Base-by-base conservation (phyloP, 2,329 filamentous ascomycete species). In the Ophiostoma novo-ulmi region DNA sequence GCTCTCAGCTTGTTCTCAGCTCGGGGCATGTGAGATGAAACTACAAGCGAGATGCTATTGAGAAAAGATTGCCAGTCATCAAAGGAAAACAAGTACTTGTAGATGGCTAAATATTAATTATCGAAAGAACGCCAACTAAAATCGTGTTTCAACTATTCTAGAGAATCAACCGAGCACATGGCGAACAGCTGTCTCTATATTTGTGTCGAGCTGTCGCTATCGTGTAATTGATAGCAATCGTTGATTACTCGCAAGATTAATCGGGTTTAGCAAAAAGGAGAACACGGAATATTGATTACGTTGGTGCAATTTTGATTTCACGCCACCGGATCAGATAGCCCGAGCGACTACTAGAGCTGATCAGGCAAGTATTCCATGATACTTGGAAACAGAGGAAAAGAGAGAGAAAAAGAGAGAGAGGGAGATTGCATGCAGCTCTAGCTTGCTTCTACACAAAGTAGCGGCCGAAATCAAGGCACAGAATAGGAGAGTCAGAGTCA, bases 241-340 rank as follows among this genome's bases (percentile, higher is more conserved):
- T 48, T 0, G 44, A 7, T 20, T 8, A 4, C 44, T 20, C 3
- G 31, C 31, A 20, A 48, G 17, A 48, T 5, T 5, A 48, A 17
- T 48, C 44, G 44, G 44, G 0, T 20, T 8, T 39, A n/a, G 44
- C 44, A 48, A n/a, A 48, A 20, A 48, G 44, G 44, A n/a, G 44
- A 20, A 48, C 10, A 7, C 14, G 44, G 44, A 48, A 48, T 48
- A 48, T 61, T 61, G 55, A 61, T 61, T 61, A 13, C 26, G 58
- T 48, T 63, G 26, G 58, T 63, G 58, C 58, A 63, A 63, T 63
- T 63, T 63, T 5, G 26, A 35, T 63, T 63, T 36, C 26, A 63
- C 58, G 13, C 58, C 13, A 63, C 26, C 5, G 10, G 3, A 35
- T 35, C 58, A 58, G n/a, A 55, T 5, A 5, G 22, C 8, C 52